Evolutionary conservation across 352 stramenopile genomes (phyloP).

Genomic region (Phytophthora fragariae): DNA sequence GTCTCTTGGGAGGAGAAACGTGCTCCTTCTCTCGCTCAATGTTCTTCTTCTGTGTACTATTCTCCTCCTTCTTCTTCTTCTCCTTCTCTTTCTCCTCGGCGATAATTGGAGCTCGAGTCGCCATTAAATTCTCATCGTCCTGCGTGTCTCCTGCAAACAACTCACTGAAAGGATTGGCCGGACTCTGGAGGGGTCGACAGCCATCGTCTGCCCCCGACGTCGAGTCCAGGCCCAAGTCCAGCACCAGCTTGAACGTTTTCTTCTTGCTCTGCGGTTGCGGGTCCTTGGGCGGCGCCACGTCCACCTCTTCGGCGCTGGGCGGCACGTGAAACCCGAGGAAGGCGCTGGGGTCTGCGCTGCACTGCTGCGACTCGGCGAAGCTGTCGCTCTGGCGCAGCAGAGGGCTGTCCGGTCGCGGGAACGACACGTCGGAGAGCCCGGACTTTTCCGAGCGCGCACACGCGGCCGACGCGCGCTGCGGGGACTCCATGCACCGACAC

Average conservation of each 20-base stretch:
- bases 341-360: slow-evolving; percentile 65
- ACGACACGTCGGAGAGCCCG: slow-evolving; percentile 29
- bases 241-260: slow-evolving; percentile 36
- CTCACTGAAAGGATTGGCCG: slow-evolving; percentile 47
- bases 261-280: slow-evolving; percentile 4
- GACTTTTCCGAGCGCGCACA: slow-evolving; percentile 28
- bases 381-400: slow-evolving; percentile 40
- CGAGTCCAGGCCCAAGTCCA: slow-evolving; percentile 37
- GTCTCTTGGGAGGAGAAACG: slow-evolving; percentile 5
- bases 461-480: not conserved
- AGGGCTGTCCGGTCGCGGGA: slow-evolving; percentile 29
- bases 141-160: slow-evolving; percentile 67
- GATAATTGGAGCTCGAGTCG: not conserved
- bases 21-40: not conserved
- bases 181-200: slow-evolving; percentile 14
- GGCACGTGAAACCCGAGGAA: slow-evolving; percentile 54
- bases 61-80: too few relatives aligned
- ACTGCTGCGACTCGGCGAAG: slow-evolving; percentile 59
- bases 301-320: slow-evolving; percentile 20
- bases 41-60: not conserved
- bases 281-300: not conserved
- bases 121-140: slow-evolving; percentile 38
- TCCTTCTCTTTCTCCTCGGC: not conserved
- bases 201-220: slow-evolving; percentile 12
- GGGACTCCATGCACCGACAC: slow-evolving; percentile 17